A percentile compares a stretch with the other conserved stretches of the same genome.
Evolutionary conservation across 1,284 basidiomycete species (phyloP).

Genomic region (Cutaneotrichosporon sp.): DNA sequence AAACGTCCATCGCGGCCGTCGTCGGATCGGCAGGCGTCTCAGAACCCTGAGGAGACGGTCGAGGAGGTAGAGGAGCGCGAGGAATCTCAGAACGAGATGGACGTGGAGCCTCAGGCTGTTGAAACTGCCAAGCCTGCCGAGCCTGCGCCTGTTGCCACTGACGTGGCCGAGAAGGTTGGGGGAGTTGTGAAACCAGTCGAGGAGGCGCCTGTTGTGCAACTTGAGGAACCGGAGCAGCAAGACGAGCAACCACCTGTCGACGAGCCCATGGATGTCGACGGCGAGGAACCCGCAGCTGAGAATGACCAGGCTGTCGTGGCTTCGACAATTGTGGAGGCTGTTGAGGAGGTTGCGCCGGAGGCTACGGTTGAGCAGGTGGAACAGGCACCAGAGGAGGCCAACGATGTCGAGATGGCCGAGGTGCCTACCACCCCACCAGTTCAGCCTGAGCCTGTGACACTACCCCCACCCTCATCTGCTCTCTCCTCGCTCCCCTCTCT

Average conservation of each 20-base stretch:
- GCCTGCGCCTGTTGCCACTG: slow-evolving; percentile 11
- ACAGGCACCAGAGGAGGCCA: background rate
- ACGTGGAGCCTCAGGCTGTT: slow-evolving; percentile 41
- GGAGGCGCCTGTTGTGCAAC: too few species aligned
- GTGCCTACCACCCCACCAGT: background rate
- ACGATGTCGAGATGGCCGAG: slow-evolving; percentile 3
- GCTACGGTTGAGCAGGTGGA: background rate
- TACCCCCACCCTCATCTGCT: slow-evolving; percentile 6
- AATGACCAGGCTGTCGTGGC: background rate
- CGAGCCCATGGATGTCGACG: slow-evolving; percentile 13
- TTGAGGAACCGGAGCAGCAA: too few species aligned
- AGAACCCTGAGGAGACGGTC: background rate
- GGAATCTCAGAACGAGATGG: slow-evolving; percentile 5
- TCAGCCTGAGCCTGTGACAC: background rate
- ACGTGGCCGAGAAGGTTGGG: background rate
- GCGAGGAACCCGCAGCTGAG: background rate
- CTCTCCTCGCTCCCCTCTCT: slow-evolving; percentile 15
- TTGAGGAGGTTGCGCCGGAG: background rate
- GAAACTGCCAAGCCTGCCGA: too few species aligned
- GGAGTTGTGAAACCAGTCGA: background rate
- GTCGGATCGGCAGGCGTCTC: background rate
- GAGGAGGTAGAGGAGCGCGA: background rate
- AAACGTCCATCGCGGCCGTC: background rate
- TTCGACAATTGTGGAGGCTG: background rate
- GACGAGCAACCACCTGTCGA: slow-evolving; percentile 5